Conservation (phyloP, 2,329 filamentous ascomycete species). For the Myrmaecium sp. region DNA sequence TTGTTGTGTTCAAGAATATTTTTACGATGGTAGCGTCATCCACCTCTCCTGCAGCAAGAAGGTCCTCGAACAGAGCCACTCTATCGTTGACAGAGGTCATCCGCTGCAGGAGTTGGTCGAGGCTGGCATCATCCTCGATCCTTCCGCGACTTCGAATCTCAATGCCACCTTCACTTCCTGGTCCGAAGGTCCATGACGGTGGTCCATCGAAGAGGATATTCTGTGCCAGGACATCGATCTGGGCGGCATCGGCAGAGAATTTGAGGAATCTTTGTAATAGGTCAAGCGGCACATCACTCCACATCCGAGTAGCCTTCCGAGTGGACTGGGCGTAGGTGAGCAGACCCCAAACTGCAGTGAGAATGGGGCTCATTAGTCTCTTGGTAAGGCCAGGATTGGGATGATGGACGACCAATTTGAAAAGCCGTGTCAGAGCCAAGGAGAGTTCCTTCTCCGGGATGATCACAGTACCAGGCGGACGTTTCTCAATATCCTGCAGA, state of each 20-base stretch:
- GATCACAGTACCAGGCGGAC: too few species aligned
- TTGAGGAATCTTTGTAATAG: constrained; percentile 42
- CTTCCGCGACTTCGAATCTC: constrained; percentile 48
- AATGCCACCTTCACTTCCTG: constrained; percentile 30
- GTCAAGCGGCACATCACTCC: constrained; percentile 26
- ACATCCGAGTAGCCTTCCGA: constrained; percentile 18
- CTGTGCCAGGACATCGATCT: constrained; percentile 31
- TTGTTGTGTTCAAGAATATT: constrained; percentile 43
- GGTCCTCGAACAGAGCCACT: constrained; percentile 10
- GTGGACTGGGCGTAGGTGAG: constrained; percentile 33
- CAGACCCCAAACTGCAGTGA: constrained; percentile 47
- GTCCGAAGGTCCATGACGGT: constrained; percentile 36
- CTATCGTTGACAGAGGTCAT: constrained; percentile 14
- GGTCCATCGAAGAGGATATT: constrained; percentile 41
- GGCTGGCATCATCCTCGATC: constrained; percentile 70
- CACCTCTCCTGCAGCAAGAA: constrained; percentile 32
- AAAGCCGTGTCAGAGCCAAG: constrained; percentile 37
- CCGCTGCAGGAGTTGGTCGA: constrained; percentile 70
- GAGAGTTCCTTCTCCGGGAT: constrained; percentile 32
- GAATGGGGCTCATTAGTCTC: constrained; percentile 40
- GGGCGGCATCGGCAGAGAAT: constrained; percentile 35
- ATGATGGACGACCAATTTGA: constrained; percentile 41
- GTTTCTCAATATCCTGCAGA: neutral
- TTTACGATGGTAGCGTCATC: constrained; percentile 38
- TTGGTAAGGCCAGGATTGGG: constrained; percentile 49